Evolutionary conservation across 257 asterid species (phyloP).

Genomic region (Lavandula angustifolia): DNA sequence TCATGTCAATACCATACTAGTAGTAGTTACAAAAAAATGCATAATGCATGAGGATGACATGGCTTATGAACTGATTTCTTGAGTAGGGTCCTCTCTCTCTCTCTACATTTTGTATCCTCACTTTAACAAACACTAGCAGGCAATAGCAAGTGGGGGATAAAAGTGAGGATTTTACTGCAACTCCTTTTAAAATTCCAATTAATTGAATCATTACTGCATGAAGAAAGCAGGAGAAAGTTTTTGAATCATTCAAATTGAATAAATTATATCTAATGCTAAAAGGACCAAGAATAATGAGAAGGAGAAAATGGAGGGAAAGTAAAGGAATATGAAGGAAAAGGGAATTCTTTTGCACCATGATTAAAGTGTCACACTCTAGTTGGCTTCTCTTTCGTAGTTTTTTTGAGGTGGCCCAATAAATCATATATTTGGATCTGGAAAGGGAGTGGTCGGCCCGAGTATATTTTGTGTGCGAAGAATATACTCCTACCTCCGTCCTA

Average conservation of each 20-base stretch:
- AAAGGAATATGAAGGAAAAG: conserved; percentile 13
- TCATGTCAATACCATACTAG: conserved; percentile 60
- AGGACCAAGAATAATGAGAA: neutral
- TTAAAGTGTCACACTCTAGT: conserved; percentile 37
- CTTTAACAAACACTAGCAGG: conserved; percentile 45
- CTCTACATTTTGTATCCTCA: conserved; percentile 54
- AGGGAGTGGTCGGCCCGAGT: neutral
- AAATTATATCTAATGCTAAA: conserved; percentile 1
- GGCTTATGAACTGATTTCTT: conserved; percentile 71
- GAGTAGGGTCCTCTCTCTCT: conserved; percentile 57
- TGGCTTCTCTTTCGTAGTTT: conserved; percentile 35
- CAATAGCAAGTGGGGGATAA: conserved; percentile 12
- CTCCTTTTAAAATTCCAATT: conserved; percentile 1
- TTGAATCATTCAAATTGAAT: conserved; percentile 5
- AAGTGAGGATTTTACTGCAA: conserved; percentile 18
- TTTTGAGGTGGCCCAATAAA: conserved; percentile 34
- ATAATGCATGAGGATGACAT: conserved; percentile 61
- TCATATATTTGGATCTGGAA: too few species aligned
- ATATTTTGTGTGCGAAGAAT: too few species aligned
- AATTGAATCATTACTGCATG: conserved; percentile 24
- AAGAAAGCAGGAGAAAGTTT: conserved; percentile 33
- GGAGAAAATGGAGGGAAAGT: conserved; percentile 11
- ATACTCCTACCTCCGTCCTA: too few species aligned
- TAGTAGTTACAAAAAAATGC: conserved; percentile 47
- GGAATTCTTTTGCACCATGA: conserved; percentile 33